Base-by-base conservation (phyloP, 345 rosid genomes). In the Clarkia xantiana region DNA sequence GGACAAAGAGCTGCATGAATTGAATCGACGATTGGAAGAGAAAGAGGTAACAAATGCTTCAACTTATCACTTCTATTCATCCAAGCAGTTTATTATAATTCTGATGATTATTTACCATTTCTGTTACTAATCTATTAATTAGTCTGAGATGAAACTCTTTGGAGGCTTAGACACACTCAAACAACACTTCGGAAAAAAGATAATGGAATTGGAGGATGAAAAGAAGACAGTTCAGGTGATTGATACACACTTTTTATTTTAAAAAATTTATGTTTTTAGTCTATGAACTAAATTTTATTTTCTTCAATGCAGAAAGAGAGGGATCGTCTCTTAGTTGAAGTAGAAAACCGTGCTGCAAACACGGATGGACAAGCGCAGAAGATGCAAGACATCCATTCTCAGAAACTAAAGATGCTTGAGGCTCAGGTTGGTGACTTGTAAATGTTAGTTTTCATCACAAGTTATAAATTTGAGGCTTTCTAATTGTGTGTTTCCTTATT, bases 161-260 rank as follows among this genome's bases (percentile, higher is more conserved):
- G 86, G 89, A 54, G 89, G 88, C 41, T 64, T 61, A 67, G 85
- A 79, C 57, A 63, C 82, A 44, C 82, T 91, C 52, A 86, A 86
- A 81, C 96, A 76, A 61, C 98, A 83, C 66, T 91, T 83, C 58
- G 98, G 93, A 53, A 91, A 81, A 82, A 91, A 91, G 74, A 70
- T 91, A 57, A 73, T 75, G 40, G 98, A 86, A 62, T 57, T 91
- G 44, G 96, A 91, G 66, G 96, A 81, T 51, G 94, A 86, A 69
- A 91, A 91, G 60, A 82, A 69, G 76, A 47, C 76, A 6, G 96
- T 83, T 64, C 98, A 83, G 97, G 97, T 83, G 38, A 52, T 40
- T 61, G n/a, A 34, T 14, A 16, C 56, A 51, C 17, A 49, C 56
- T 39, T 53, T 42, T 38, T 39, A 42, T 54, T 54, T 34, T 20